Percentiles rank a stretch among this genome's conserved stretches.
phyloP scores from a whole-genome alignment of 495 filamentous ascomycete species.

The Rhypophila decipiens region DNA sequence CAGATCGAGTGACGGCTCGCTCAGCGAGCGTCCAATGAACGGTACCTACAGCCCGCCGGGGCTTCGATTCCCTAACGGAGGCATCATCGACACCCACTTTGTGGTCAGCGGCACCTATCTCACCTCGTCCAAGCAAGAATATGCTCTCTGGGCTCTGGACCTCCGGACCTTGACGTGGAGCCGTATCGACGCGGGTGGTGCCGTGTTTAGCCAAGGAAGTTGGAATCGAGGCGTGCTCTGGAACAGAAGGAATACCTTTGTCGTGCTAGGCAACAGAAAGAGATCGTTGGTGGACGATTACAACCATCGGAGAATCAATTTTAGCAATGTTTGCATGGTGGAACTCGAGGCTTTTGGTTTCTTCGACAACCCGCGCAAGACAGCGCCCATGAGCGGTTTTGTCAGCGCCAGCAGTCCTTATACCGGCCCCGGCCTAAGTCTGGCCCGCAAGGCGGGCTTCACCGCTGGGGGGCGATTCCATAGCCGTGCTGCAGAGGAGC shows the following conservation, averaged over 20 bases:
- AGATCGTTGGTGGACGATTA: constrained; percentile 96
- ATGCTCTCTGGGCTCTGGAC: constrained; percentile 93
- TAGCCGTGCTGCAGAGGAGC: constrained; percentile 68
- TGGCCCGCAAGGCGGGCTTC: constrained; percentile 55
- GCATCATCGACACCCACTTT: constrained; percentile 88
- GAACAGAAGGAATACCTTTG: constrained; percentile 87
- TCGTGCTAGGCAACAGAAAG: constrained; percentile 89
- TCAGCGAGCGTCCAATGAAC: constrained; percentile 84
- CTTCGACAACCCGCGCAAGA: constrained; percentile 83
- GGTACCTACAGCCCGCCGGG: constrained; percentile 83
- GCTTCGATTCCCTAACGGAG: constrained; percentile 90
- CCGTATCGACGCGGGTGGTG: constrained; percentile 91
- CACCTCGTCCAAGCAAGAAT: constrained; percentile 96
- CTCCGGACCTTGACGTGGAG: constrained; percentile 83
- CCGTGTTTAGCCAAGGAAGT: constrained; percentile 88
- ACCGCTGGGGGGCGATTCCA: constrained; percentile 61
- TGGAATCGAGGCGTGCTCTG: constrained; percentile 95
- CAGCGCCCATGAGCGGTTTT: constrained; percentile 70
- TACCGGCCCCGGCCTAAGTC: constrained; percentile 41
- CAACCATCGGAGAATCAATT: constrained; percentile 95
- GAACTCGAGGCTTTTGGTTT: constrained; percentile 95
- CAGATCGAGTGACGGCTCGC: constrained; percentile 71
- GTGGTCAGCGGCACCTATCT: constrained; percentile 95
- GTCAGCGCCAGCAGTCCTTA: constrained; percentile 71
- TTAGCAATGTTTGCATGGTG: constrained; percentile 91